Percentiles rank a stretch among this genome's conserved stretches.
Evolutionary conservation across 2,329 filamentous ascomycete genomes (phyloP).

Genomic region (Ceratocystis cacaofunesta): DNA sequence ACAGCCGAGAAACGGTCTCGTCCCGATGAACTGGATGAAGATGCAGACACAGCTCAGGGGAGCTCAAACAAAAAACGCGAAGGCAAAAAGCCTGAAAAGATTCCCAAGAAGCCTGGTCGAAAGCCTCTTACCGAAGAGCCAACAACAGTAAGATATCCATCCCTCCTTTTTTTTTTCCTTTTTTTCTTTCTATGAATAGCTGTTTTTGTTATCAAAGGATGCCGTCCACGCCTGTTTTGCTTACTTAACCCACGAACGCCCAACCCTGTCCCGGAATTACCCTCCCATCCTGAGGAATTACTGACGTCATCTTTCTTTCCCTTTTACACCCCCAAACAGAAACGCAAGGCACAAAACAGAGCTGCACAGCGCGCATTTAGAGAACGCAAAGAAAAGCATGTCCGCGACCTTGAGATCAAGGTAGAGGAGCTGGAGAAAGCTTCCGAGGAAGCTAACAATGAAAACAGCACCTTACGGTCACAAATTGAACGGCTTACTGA

Average conservation of each 20-base stretch:
- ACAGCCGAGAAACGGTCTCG: constrained; percentile 57
- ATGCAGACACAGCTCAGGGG: constrained; percentile 32
- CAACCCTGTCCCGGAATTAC: background rate
- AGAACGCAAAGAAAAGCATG: constrained; percentile 83
- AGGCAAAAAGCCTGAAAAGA: constrained; percentile 66
- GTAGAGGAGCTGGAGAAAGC: constrained; percentile 65
- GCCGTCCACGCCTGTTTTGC: background rate
- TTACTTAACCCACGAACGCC: background rate
- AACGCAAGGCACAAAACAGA: constrained; percentile 89
- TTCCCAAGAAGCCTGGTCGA: constrained; percentile 85
- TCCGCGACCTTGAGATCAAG: constrained; percentile 71
- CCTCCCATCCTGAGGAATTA: background rate
- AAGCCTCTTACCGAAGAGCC: constrained; percentile 94
- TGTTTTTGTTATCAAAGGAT: background rate
- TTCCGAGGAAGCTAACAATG: constrained; percentile 67
- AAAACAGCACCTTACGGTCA: constrained; percentile 71
- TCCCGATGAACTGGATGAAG: constrained; percentile 49
- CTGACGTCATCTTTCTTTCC: constrained; percentile 1
- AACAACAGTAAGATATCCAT: constrained; percentile 57
- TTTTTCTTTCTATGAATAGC: background rate
- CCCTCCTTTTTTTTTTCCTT: constrained; percentile 20
- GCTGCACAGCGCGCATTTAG: constrained; percentile 87
- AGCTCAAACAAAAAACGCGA: constrained; percentile 13
- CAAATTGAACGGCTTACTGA: constrained; percentile 76
- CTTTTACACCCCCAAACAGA: constrained; percentile 38